phyloP scores from a whole-genome alignment of 78 protist species.

The Speleostelium caveatum region DNA sequence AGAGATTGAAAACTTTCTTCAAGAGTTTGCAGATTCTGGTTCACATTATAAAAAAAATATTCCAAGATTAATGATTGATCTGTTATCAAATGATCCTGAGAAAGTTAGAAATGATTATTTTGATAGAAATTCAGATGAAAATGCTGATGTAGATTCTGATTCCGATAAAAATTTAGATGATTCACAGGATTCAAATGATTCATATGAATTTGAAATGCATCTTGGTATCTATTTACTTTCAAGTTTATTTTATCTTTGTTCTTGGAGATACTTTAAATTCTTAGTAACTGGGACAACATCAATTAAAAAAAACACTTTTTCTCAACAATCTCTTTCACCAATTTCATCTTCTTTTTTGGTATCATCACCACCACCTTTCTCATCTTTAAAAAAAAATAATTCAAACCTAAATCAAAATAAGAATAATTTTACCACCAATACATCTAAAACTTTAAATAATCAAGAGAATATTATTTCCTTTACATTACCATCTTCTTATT shows the following conservation, averaged over 20 bases:
- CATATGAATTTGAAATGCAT: slow-evolving; percentile 56
- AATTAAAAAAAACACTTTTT: neutral
- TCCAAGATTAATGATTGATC: neutral
- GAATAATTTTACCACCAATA: too few species aligned
- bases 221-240: slow-evolving; percentile 36
- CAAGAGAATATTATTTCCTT: too few species aligned
- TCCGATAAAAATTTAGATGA: slow-evolving; percentile 10
- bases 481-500: too few species aligned
- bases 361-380: too few species aligned
- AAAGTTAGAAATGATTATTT: slow-evolving; percentile 47
- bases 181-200: slow-evolving; percentile 3
- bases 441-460: too few species aligned
- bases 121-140: slow-evolving; percentile 8
- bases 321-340: neutral
- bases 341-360: too few species aligned
- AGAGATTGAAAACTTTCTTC: slow-evolving; percentile 36
- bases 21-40: slow-evolving; percentile 4
- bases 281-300: slow-evolving; percentile 9
- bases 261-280: slow-evolving; percentile 57
- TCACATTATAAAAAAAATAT: slow-evolving; percentile 2
- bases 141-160: slow-evolving; percentile 5
- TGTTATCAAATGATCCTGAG: slow-evolving; percentile 7
- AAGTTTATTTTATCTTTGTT: slow-evolving; percentile 2
- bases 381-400: neutral
- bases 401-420: too few species aligned